Evolutionary conservation across 2,329 filamentous ascomycete species (phyloP).

Genomic region (Diaporthe ampelina): DNA sequence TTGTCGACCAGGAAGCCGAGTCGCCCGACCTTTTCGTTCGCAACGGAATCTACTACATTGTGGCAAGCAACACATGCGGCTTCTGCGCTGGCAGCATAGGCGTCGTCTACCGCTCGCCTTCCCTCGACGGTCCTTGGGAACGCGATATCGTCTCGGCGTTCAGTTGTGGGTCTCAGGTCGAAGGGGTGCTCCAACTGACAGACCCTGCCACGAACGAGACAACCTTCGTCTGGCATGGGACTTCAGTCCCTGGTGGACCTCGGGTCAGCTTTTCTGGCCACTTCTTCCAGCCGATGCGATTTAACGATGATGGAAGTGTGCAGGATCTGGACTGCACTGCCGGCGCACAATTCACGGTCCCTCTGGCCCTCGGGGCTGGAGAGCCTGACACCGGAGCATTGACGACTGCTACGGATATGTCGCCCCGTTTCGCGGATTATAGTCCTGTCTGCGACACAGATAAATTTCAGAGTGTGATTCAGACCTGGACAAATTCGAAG

Average conservation of each 20-base stretch:
- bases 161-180: slow-evolving; percentile 31
- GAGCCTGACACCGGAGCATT: slow-evolving; percentile 24
- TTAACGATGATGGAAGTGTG: slow-evolving; percentile 35
- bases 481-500: slow-evolving; percentile 38
- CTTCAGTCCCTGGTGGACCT: slow-evolving; percentile 21
- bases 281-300: slow-evolving; percentile 35
- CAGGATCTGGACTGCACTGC: slow-evolving; percentile 31
- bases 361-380: slow-evolving; percentile 16
- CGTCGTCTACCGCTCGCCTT: slow-evolving; percentile 28
- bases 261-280: slow-evolving; percentile 34
- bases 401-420: slow-evolving; percentile 23
- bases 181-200: slow-evolving; percentile 30
- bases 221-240: slow-evolving; percentile 37
- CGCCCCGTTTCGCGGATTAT: slow-evolving; percentile 33
- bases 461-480: slow-evolving; percentile 27
- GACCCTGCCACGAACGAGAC: slow-evolving; percentile 36
- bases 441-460: slow-evolving; percentile 31
- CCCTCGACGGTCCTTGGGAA: slow-evolving; percentile 33
- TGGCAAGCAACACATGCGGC: slow-evolving; percentile 35
- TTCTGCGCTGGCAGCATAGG: slow-evolving; percentile 31
- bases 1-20: slow-evolving; percentile 37
- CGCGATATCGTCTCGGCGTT: slow-evolving; percentile 29
- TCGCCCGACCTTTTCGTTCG: slow-evolving; percentile 35
- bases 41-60: slow-evolving; percentile 37
- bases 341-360: slow-evolving; percentile 13